Conservation (phyloP, 2,329 filamentous ascomycete genomes). For the Alternaria incomplexa region DNA sequence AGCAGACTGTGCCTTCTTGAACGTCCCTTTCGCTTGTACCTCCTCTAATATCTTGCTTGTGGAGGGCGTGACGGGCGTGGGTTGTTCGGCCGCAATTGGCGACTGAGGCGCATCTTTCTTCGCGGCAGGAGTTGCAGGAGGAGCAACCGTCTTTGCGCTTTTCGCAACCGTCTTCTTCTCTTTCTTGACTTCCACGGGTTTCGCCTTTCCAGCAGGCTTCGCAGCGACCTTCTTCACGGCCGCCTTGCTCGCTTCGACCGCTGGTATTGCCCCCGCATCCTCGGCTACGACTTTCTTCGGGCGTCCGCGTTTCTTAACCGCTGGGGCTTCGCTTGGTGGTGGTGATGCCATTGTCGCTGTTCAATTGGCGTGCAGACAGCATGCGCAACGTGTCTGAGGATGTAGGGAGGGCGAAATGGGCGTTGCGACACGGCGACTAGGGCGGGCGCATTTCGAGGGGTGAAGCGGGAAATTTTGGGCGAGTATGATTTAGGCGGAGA, state of each 20-base stretch:
- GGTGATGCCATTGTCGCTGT: slow-evolving; percentile 18
- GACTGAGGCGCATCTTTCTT: slow-evolving; percentile 20
- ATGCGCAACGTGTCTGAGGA: background rate
- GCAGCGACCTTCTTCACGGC: slow-evolving; percentile 29
- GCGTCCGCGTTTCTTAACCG: slow-evolving; percentile 40
- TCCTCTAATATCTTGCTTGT: slow-evolving; percentile 42
- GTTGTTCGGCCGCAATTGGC: slow-evolving; percentile 3
- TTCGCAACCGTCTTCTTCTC: slow-evolving; percentile 22
- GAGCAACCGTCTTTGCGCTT: slow-evolving; percentile 7
- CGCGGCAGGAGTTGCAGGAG: background rate
- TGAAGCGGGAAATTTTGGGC: slow-evolving; percentile 22
- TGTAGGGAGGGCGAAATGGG: background rate
- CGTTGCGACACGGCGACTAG: slow-evolving; percentile 18
- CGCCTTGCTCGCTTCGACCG: slow-evolving; percentile 21
- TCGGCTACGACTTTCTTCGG: slow-evolving; percentile 41
- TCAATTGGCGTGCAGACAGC: slow-evolving; percentile 4
- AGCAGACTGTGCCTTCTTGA: slow-evolving; percentile 14
- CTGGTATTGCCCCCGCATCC: slow-evolving; percentile 13
- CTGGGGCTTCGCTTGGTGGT: slow-evolving; percentile 16
- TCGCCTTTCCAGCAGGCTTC: slow-evolving; percentile 24
- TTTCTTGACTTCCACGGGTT: slow-evolving; percentile 14
- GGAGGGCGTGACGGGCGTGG: slow-evolving; percentile 35
- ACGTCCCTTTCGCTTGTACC: slow-evolving; percentile 31
- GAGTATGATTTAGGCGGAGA: slow-evolving; percentile 13
- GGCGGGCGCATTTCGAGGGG: slow-evolving; percentile 23